Conservation (phyloP, 768 basidiomycete species). For the Auricularia sp. region DNA sequence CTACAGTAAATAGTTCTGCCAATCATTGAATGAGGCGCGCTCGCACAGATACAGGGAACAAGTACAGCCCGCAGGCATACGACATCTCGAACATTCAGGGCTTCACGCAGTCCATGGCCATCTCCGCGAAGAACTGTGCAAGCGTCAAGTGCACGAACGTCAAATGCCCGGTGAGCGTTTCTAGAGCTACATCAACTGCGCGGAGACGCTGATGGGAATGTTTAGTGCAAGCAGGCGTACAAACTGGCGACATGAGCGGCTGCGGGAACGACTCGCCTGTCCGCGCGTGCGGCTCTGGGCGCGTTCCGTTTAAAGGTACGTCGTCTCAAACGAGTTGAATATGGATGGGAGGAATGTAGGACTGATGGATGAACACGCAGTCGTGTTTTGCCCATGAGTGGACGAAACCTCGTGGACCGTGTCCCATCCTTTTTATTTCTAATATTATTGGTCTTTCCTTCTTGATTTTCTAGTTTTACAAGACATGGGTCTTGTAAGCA, state of each 20-base stretch:
- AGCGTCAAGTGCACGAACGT: conserved; percentile 27
- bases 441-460: no score
- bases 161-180: not conserved
- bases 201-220: not conserved
- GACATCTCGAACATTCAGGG: conserved; percentile 36
- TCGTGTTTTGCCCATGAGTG: not conserved
- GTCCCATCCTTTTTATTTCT: no score
- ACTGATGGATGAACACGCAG: not conserved
- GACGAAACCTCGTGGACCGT: no score
- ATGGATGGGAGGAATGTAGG: no score
- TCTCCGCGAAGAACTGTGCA: conserved; percentile 27
- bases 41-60: conserved; percentile 10
- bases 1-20: not conserved
- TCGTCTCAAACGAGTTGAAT: not conserved
- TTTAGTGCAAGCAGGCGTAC: not conserved
- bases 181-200: not conserved
- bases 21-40: not conserved
- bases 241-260: not conserved
- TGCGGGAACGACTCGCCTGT: not conserved
- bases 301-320: not conserved
- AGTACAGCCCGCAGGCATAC: conserved; percentile 23
- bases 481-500: no score
- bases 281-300: not conserved
- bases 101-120: conserved; percentile 29
- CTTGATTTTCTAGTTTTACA: no score